A percentile compares a stretch with the other conserved stretches of the same genome.
Evolutionary conservation across 2,329 filamentous ascomycete genomes (phyloP).

Genomic region (Pseudocercospora pini-densiflorae): DNA sequence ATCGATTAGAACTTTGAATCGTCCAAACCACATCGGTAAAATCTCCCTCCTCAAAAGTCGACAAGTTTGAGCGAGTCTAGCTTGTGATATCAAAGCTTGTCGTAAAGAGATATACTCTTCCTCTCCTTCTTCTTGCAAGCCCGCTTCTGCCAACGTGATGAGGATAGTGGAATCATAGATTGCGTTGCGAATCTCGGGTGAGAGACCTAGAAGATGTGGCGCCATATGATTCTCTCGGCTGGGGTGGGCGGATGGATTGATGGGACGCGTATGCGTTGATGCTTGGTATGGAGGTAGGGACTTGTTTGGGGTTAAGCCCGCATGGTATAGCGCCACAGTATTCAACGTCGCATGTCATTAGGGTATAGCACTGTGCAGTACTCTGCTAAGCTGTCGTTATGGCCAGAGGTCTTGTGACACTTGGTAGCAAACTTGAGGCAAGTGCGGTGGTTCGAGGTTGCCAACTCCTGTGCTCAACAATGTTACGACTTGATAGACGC

Average conservation of each 20-base stretch:
- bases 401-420: not conserved
- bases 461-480: not conserved
- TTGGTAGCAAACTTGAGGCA: not conserved
- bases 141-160: not conserved
- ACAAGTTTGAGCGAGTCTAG: not conserved
- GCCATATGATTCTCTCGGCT: not conserved
- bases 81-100: not conserved
- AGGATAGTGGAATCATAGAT: slow-evolving; percentile 3
- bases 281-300: not conserved
- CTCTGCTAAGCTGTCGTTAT: too few relatives aligned
- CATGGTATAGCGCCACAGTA: not conserved
- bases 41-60: not conserved
- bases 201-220: not conserved
- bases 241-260: not conserved
- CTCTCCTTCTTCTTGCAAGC: not conserved
- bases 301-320: too few relatives aligned
- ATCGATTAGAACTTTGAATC: not conserved
- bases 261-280: not conserved
- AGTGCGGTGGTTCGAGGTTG: not conserved
- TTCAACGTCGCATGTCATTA: too few relatives aligned
- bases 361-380: too few relatives aligned
- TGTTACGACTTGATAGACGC: not conserved
- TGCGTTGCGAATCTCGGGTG: not conserved
- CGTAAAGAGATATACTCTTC: not conserved
- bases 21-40: not conserved